Conservation (phyloP, 2,329 filamentous ascomycete species). For the Clonostachys sp. region DNA sequence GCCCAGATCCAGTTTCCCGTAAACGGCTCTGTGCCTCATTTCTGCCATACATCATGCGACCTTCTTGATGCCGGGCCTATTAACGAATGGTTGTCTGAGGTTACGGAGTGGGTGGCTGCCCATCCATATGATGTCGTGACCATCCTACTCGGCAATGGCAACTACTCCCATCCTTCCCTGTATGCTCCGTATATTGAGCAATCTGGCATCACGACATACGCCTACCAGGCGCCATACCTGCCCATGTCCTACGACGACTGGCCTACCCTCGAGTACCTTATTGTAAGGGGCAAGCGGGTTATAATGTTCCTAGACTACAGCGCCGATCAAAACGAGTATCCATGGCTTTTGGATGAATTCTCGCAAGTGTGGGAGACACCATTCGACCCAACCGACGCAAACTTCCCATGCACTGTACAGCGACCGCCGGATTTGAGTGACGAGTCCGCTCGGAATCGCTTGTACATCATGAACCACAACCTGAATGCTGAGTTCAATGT, state of each 20-base stretch:
- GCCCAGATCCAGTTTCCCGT: conserved; percentile 56
- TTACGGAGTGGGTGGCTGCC: conserved; percentile 66
- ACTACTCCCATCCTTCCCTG: conserved; percentile 59
- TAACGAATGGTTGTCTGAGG: conserved; percentile 63
- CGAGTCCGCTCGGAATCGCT: conserved; percentile 50
- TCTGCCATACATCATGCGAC: conserved; percentile 83
- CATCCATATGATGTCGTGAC: conserved; percentile 88
- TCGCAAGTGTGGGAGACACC: conserved; percentile 87
- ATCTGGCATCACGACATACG: conserved; percentile 67
- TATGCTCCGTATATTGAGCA: conserved; percentile 67
- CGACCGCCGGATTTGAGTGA: conserved; percentile 64
- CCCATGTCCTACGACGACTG: conserved; percentile 73
- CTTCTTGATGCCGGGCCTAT: conserved; percentile 78
- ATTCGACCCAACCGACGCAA: conserved; percentile 62
- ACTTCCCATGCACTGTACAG: conserved; percentile 75
- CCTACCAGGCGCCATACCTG: conserved; percentile 67
- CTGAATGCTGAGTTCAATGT: conserved; percentile 74
- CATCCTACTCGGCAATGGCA: conserved; percentile 79
- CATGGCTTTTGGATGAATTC: conserved; percentile 87
- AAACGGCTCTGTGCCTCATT: conserved; percentile 53
- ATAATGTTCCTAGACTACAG: conserved; percentile 83
- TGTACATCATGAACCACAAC: conserved; percentile 90
- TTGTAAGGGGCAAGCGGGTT: conserved; percentile 64
- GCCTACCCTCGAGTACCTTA: conserved; percentile 78
- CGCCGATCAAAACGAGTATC: conserved; percentile 71